Base-by-base conservation (phyloP, 208 protist genomes). In the Leishmania amazonensis region DNA sequence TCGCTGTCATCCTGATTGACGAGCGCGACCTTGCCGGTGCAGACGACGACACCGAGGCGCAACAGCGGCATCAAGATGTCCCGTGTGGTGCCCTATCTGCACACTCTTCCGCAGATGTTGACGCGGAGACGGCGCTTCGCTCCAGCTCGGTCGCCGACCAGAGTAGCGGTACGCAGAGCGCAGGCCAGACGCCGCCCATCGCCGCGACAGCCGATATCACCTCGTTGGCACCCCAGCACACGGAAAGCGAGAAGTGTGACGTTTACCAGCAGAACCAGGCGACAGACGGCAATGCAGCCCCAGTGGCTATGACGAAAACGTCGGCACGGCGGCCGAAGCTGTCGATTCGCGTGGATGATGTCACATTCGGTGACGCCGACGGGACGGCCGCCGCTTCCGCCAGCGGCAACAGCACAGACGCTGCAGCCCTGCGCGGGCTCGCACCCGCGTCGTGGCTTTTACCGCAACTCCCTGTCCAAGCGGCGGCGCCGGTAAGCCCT, bases 1-100 rank as follows among this genome's bases (percentile, higher is more conserved):
- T 86, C 8, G 83, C 83, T 5, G 64, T 86, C 31, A 76, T 86
- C 24, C 42, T 86, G 24, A 77, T 86, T 57, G 83, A 86, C 17
- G 83, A 86, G 47, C 60, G 83, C 19, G 79, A 86, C 40, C 9
- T 76, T 11, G 40, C 58, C 28, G 38, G 38, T 15, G 68, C 38
- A 7, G 67, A 62, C 17, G 72, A 38, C 28, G 49, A 19, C 73
- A n/a, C 5, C 73, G 53, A 76, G 3, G 49, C 7, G 6, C 51
- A 15, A 51, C 49, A 60, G 73, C 73, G 24, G 17, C 49, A 58
- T 15, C 68, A 17, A n/a, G 40, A 51, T 15, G 17, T 9, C n/a
- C 45, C 11, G 28, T 53, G 9, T 54, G 70, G 11, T 2, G 4
- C 24, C 70, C 40, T 17, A 53, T 54, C 70, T 53, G 24, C 70